Evolutionary conservation across 75 land plant species (phyloP).

Genomic region (Larix kaempferi): DNA sequence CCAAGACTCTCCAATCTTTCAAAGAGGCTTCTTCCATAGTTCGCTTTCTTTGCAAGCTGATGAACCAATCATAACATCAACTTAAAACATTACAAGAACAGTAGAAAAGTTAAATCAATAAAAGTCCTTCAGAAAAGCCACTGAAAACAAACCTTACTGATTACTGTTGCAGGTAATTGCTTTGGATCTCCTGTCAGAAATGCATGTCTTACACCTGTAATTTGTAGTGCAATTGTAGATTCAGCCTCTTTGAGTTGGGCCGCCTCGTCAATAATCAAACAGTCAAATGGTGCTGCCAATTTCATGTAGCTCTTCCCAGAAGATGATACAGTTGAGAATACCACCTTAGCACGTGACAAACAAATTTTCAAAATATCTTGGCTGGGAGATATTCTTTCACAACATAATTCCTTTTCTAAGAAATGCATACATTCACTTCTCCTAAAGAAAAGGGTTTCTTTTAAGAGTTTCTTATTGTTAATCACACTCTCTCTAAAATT

Average conservation of each 20-base stretch:
- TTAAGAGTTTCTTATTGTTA: neutral
- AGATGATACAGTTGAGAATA: slow-evolving; percentile 58
- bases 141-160: slow-evolving; percentile 34
- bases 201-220: neutral
- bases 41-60: slow-evolving; percentile 54
- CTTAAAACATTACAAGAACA: too few relatives aligned
- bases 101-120: too few relatives aligned
- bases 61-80: too few relatives aligned
- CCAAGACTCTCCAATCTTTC: slow-evolving; percentile 83
- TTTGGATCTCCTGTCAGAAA: slow-evolving; percentile 88
- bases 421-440: neutral
- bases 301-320: slow-evolving; percentile 28
- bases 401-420: neutral
- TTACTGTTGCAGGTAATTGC: slow-evolving; percentile 96
- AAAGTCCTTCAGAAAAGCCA: too few relatives aligned
- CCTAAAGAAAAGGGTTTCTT: neutral
- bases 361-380: neutral
- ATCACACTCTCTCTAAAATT: neutral
- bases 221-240: neutral
- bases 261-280: slow-evolving; percentile 97
- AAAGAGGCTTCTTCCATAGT: slow-evolving; percentile 89
- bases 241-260: slow-evolving; percentile 49
- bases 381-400: neutral
- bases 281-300: slow-evolving; percentile 53
- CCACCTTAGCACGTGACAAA: slow-evolving; percentile 57